Conservation (phyloP, 148 eudicot genomes). For the Chenopodium berlandieri region DNA sequence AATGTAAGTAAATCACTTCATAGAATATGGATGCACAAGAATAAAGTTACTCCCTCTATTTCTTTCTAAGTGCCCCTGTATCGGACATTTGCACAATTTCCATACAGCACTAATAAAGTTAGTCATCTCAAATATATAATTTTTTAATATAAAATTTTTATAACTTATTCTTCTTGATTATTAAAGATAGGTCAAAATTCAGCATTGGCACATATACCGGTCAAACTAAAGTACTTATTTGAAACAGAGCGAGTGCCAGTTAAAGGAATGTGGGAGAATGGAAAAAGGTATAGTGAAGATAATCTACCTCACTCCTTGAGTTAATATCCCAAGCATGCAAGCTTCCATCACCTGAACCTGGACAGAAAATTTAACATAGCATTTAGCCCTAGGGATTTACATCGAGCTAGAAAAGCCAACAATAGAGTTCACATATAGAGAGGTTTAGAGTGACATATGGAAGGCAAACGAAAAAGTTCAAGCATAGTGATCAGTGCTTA, state of each 20-base stretch:
- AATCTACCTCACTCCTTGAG: slow-evolving; percentile 53
- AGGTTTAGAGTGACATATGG: too few relatives aligned
- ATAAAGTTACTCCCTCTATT: not conserved
- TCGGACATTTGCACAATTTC: too few relatives aligned
- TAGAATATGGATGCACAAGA: not conserved
- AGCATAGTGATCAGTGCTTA: not conserved
- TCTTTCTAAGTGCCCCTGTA: too few relatives aligned
- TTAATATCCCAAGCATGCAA: slow-evolving; percentile 80
- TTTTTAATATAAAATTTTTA: too few relatives aligned
- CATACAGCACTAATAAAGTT: too few relatives aligned
- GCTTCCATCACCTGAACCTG: slow-evolving; percentile 94
- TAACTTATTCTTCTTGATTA: too few relatives aligned
- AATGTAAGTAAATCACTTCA: not conserved
- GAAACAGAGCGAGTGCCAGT: not conserved
- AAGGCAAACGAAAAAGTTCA: not conserved
- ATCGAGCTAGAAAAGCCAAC: not conserved
- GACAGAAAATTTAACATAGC: slow-evolving; percentile 3
- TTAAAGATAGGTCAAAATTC: too few relatives aligned
- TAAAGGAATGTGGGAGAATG: not conserved
- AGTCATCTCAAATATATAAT: too few relatives aligned
- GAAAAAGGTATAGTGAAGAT: not conserved
- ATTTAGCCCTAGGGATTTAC: not conserved
- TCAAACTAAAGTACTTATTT: too few relatives aligned
- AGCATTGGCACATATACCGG: too few relatives aligned
- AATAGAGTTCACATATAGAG: not conserved